A percentile compares a stretch with the other conserved stretches of the same genome.
phyloP scores from a whole-genome alignment of 495 filamentous ascomycete species.

The Trichoderma reesei region DNA sequence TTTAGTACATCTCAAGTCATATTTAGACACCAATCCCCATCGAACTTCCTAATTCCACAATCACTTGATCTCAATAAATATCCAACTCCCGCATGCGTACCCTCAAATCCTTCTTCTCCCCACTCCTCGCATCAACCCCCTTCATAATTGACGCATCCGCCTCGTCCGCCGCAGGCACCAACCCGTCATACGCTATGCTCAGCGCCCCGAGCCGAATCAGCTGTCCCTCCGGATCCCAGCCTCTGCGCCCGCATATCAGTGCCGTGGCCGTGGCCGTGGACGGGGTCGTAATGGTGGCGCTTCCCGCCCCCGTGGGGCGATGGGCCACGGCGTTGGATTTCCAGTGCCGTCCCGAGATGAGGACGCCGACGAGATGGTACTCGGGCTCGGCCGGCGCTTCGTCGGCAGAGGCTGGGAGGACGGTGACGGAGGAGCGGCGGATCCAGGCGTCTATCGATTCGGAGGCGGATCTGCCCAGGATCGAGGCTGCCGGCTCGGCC shows the following conservation, averaged over 20 bases:
- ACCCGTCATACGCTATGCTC: constrained; percentile 1
- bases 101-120: constrained; percentile 3
- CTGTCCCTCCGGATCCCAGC: neutral
- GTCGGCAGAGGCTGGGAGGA: neutral
- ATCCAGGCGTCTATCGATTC: neutral
- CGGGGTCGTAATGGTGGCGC: neutral
- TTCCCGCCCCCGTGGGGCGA: neutral
- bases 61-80: neutral
- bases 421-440: neutral
- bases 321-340: neutral
- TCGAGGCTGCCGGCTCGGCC: neutral
- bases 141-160: constrained; percentile 6
- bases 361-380: constrained; percentile 5
- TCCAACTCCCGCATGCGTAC: constrained; percentile 7
- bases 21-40: neutral
- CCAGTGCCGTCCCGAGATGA: constrained; percentile 4
- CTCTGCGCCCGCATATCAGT: neutral
- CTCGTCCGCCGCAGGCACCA: neutral
- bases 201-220: neutral
- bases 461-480: neutral
- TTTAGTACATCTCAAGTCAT: neutral
- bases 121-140: neutral
- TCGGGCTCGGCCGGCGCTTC: neutral
- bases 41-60: neutral
- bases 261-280: neutral